Evolutionary conservation across 148 eudicot species (phyloP).

Genomic region (Vaccinium macrocarpon): DNA sequence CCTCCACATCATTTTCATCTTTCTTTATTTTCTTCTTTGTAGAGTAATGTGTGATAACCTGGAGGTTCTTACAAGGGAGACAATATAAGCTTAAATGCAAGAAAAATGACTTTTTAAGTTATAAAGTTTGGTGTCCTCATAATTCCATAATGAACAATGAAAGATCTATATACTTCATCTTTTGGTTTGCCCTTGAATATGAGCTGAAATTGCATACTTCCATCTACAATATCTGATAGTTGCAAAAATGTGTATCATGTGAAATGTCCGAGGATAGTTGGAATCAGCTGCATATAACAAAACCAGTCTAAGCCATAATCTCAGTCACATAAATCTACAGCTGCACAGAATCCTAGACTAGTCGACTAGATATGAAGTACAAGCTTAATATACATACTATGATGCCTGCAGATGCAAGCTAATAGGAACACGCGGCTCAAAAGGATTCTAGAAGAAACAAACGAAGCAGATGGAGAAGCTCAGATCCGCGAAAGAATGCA

Average conservation of each 20-base stretch:
- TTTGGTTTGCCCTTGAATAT: not conserved
- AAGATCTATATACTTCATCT: not conserved
- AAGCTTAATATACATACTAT: not conserved
- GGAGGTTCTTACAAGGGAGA: not conserved
- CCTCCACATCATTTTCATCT: not conserved
- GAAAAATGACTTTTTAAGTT: no score
- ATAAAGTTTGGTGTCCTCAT: not conserved
- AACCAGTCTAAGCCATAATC: not conserved
- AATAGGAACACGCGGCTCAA: constrained; percentile 68
- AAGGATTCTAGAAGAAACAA: constrained; percentile 79
- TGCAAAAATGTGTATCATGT: not conserved
- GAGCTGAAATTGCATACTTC: no score
- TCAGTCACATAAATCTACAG: not conserved
- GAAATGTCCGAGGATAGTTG: constrained; percentile 1
- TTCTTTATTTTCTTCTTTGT: no score
- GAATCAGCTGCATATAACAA: not conserved
- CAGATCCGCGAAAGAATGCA: constrained; percentile 83
- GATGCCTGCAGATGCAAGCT: constrained; percentile 52
- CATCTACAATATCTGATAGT: not conserved
- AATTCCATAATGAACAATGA: not conserved
- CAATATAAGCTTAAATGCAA: not conserved
- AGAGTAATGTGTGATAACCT: not conserved
- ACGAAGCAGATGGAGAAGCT: constrained; percentile 73
- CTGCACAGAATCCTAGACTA: not conserved
- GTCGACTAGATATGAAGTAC: not conserved